phyloP scores from a whole-genome alignment of 257 asterid species.

The Solanum chaucha region DNA sequence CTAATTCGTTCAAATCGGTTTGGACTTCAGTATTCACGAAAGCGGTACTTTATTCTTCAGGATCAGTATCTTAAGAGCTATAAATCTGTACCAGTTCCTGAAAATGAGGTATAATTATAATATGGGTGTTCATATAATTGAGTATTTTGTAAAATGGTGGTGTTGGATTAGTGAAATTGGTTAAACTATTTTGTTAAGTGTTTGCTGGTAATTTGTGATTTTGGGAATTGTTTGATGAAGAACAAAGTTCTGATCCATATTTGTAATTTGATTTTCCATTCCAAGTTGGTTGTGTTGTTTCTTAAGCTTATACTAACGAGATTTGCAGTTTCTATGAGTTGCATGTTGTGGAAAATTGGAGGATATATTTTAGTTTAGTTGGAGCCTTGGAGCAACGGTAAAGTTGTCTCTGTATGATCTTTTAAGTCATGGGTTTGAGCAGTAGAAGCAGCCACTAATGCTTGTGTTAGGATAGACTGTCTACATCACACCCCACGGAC shows the following conservation, averaged over 20 bases:
- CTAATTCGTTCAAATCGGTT: conserved; percentile 74
- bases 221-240: background rate
- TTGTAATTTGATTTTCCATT: background rate
- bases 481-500: background rate
- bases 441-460: background rate
- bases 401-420: background rate
- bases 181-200: background rate
- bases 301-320: background rate
- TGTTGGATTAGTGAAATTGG: background rate
- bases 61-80: conserved; percentile 76
- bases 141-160: background rate
- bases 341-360: background rate
- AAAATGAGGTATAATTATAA: conserved; percentile 37
- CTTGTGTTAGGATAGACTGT: background rate
- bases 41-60: conserved; percentile 79
- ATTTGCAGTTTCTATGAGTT: background rate
- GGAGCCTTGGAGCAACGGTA: background rate
- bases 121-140: background rate
- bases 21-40: conserved; percentile 82
- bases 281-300: background rate
- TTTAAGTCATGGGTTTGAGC: background rate
- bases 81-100: conserved; percentile 63
- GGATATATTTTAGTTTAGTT: background rate
- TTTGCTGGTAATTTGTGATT: background rate
- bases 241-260: background rate